Percentiles rank a stretch among this genome's conserved stretches.
These are phyloP conservation scores for Tricholoma flavovirens DNA, from an alignment of 768 basidiomycete species.

Conservation along the genomic window DNA sequence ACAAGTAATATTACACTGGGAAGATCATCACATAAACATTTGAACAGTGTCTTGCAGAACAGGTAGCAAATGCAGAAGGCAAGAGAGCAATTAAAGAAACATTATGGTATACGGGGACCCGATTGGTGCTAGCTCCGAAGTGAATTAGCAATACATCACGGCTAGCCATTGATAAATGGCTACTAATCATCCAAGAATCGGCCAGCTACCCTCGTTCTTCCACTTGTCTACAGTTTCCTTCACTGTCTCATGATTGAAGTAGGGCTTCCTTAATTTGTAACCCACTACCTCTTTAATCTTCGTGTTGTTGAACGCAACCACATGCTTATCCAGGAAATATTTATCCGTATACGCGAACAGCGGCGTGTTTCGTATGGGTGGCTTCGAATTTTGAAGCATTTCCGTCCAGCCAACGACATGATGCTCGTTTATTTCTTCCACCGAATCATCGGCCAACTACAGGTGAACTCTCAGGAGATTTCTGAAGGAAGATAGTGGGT, in stretches of 20 bases:
- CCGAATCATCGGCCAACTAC: constrained; percentile 63
- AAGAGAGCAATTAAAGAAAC: neutral
- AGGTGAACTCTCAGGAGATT: neutral
- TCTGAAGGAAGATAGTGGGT: neutral
- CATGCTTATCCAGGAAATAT: constrained; percentile 63
- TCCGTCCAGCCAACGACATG: constrained; percentile 80
- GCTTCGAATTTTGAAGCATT: constrained; percentile 68
- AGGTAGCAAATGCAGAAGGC: neutral
- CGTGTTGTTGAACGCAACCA: constrained; percentile 58
- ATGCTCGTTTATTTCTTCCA: constrained; percentile 82
- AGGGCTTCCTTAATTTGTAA: constrained; percentile 58
- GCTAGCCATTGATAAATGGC: neutral
- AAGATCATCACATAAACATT: neutral
- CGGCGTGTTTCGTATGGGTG: constrained; percentile 66
- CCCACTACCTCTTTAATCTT: constrained; percentile 74
- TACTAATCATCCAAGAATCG: constrained; percentile 27
- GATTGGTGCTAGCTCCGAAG: neutral
- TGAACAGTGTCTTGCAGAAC: neutral
- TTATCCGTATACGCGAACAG: constrained; percentile 77
- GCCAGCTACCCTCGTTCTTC: constrained; percentile 66
- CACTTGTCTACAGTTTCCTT: constrained; percentile 74
- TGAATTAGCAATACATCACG: neutral
- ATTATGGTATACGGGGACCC: neutral
- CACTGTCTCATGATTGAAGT: constrained; percentile 55
- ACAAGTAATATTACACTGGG: neutral